Base-by-base conservation (phyloP, 1,139 yeast species). In the Yamadazyma dushanensis region DNA sequence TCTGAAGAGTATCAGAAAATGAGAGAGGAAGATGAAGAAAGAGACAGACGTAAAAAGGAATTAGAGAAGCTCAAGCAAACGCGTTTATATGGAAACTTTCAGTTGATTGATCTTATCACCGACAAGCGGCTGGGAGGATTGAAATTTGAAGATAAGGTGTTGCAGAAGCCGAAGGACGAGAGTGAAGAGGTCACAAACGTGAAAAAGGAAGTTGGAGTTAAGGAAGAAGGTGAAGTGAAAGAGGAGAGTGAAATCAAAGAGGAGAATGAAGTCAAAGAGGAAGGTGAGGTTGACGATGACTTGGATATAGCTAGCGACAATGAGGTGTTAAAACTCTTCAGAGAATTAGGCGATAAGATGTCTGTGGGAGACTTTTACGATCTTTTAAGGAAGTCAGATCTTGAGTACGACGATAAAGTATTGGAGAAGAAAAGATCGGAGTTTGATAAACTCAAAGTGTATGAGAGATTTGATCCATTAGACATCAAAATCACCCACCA, bases 301-400 rank as follows among this genome's bases (percentile, higher is more conserved):
- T 16, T 40, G 3, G 62, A 53, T 4, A 63, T 59, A 3, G 61
- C 55, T 3, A 57, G 58, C 8, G 68, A 64, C 38, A 56, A 61
- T 29, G 55, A 59, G 41, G 67, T 68, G 10, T 57, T 69, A 38
- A 63, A 58, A 29, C 61, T 68, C 33, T 66, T 76, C 33, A 60
- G 63, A 41, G 66, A 61, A 33, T 57, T 67, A 32, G 77, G 83
- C 2, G 72, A 71, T 35, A 73, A 76, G 30, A 75, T 83, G 39
- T 83, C 92, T 0, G 78, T 84, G 36, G 95, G 95, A 1, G 96
- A 88, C 54, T 83, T 83, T 54, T 87, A 80, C 49, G 84, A 82
- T 38, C 46, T 67, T 41, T 55, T 73, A 41, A 57, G 73, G 37
- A 49, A 63, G 11, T 46, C 51, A 4, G 38, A 49, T 3, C 35